These are phyloP conservation scores for Wickerhamiella qilinensis DNA, from an alignment of 805 yeast species.

Conservation along the genomic window DNA sequence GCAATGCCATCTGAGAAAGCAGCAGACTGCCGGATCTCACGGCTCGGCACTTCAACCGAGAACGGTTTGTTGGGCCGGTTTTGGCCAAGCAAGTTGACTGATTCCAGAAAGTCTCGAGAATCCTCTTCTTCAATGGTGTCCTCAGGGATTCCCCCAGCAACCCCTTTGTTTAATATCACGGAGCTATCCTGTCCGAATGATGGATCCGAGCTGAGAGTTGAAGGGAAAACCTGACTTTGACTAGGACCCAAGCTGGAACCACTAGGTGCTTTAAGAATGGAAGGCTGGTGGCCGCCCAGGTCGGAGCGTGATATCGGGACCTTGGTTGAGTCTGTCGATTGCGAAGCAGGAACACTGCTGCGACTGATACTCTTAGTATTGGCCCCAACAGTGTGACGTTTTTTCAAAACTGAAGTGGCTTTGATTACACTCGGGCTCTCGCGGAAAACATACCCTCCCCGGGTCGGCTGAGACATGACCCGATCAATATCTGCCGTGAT, in stretches of 20 bases:
- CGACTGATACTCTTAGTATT: too few species aligned
- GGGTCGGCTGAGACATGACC: slow-evolving; percentile 1
- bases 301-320: background rate
- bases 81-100: too few species aligned
- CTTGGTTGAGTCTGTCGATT: too few species aligned
- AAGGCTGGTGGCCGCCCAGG: background rate
- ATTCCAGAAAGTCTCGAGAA: too few species aligned
- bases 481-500: slow-evolving; percentile 5
- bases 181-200: background rate
- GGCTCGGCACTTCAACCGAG: background rate
- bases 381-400: too few species aligned
- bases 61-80: too few species aligned
- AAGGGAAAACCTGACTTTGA: background rate
- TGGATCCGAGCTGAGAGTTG: background rate
- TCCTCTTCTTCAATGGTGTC: background rate
- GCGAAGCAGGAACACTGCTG: too few species aligned
- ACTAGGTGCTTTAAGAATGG: background rate
- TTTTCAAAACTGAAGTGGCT: background rate
- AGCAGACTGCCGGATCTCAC: background rate
- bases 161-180: background rate
- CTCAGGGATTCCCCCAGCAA: background rate
- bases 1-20: background rate
- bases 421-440: slow-evolving; percentile 4
- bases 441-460: slow-evolving; percentile 4
- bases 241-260: background rate